A percentile compares a stretch with the other conserved stretches of the same genome.
phyloP scores from a whole-genome alignment of 257 asterid genomes.

The Solanum medicagineum region DNA sequence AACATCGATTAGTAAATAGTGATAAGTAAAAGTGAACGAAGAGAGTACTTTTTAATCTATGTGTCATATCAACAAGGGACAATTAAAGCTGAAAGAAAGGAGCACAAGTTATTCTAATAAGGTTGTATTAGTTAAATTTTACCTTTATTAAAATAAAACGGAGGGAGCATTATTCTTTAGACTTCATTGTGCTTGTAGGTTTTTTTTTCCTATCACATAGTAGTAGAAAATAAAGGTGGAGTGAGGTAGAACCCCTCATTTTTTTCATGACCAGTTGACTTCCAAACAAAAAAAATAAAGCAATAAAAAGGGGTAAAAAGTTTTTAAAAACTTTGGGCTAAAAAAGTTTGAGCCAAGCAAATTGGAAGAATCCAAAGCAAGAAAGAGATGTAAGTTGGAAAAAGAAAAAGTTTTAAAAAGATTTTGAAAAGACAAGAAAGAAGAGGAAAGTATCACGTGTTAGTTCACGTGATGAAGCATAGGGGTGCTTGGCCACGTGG shows the following conservation, averaged over 20 bases:
- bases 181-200: no score
- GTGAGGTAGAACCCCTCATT: neutral
- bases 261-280: neutral
- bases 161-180: no score
- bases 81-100: no score
- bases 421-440: constrained; percentile 4
- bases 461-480: constrained; percentile 2
- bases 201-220: no score
- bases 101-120: no score
- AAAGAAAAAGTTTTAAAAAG: neutral
- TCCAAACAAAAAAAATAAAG: neutral
- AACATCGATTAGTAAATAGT: no score
- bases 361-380: constrained; percentile 2
- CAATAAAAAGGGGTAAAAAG: neutral
- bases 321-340: neutral
- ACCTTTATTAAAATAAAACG: no score
- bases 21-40: no score
- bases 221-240: neutral
- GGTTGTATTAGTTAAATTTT: no score
- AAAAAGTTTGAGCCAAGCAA: neutral
- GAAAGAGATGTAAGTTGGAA: neutral
- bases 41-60: no score
- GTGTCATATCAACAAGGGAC: no score
- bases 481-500: constrained; percentile 10
- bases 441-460: constrained; percentile 29